A percentile compares a stretch with the other conserved stretches of the same genome.
Conservation (phyloP, 148 eudicot species). For the Camellia japonica region DNA sequence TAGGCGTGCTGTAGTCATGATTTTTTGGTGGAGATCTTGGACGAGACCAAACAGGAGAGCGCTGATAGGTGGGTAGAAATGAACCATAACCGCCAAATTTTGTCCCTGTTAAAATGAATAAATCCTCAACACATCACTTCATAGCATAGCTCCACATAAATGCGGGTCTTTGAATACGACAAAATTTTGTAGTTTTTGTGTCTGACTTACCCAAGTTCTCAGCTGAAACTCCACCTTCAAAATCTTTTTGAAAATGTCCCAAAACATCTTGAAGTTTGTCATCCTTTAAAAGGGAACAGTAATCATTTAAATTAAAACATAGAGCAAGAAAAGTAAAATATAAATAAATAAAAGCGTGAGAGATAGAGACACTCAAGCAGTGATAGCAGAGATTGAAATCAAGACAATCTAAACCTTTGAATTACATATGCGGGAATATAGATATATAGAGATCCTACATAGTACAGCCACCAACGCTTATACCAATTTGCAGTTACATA, state of each 20-base stretch:
- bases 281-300: conserved; percentile 48
- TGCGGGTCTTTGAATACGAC: conserved; percentile 14
- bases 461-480: not conserved
- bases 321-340: not conserved
- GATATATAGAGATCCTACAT: not conserved
- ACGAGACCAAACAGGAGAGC: conserved; percentile 64
- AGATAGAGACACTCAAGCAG: not conserved
- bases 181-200: conserved; percentile 11
- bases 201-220: conserved; percentile 88
- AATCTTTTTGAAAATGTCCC: conserved; percentile 95
- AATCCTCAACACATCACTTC: conserved; percentile 29
- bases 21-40: conserved; percentile 58
- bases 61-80: conserved; percentile 77
- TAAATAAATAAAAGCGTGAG: not conserved
- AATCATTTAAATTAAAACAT: not conserved
- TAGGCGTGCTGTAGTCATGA: conserved; percentile 39
- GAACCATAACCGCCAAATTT: conserved; percentile 95
- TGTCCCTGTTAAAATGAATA: conserved; percentile 57
- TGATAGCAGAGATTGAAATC: not conserved
- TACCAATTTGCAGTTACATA: not conserved
- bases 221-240: conserved; percentile 94
- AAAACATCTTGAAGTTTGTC: conserved; percentile 87
- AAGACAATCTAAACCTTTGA: not conserved
- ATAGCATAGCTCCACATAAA: conserved; percentile 14
- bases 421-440: not conserved